Evolutionary conservation across 2,329 filamentous ascomycete genomes (phyloP).

Genomic region (Aspergillus versicolor): DNA sequence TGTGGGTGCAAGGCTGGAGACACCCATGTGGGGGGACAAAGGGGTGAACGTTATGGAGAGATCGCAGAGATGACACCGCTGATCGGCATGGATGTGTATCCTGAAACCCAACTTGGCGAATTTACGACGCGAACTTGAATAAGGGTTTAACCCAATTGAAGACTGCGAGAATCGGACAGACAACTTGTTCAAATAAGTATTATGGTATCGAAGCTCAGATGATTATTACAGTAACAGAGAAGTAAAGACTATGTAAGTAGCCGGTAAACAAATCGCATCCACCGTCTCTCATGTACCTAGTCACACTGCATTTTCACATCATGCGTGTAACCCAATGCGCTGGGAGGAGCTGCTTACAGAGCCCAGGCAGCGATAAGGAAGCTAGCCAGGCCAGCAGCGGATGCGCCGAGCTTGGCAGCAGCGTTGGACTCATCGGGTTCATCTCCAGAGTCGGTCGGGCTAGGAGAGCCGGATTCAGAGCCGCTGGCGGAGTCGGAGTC

Average conservation of each 20-base stretch:
- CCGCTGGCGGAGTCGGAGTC: constrained; percentile 17
- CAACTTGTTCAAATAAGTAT: not conserved
- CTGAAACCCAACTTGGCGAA: not conserved
- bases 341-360: constrained; percentile 27
- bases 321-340: not conserved
- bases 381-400: constrained; percentile 35
- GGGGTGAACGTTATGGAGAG: too few relatives aligned
- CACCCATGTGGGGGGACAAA: too few relatives aligned
- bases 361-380: constrained; percentile 37
- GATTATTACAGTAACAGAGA: constrained; percentile 12
- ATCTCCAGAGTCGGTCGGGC: constrained; percentile 12
- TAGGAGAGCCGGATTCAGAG: constrained; percentile 17
- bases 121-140: not conserved
- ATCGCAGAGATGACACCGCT: too few relatives aligned
- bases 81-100: not conserved
- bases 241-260: constrained; percentile 11
- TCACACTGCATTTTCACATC: not conserved
- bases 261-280: constrained; percentile 10
- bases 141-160: not conserved
- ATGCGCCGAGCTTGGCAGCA: constrained; percentile 34
- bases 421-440: constrained; percentile 28
- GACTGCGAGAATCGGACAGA: not conserved
- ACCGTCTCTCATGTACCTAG: constrained; percentile 1
- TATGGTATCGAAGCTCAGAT: constrained; percentile 1
- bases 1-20: too few relatives aligned